Conservation (phyloP, 345 rosid species). For the Salix koriyanagi region DNA sequence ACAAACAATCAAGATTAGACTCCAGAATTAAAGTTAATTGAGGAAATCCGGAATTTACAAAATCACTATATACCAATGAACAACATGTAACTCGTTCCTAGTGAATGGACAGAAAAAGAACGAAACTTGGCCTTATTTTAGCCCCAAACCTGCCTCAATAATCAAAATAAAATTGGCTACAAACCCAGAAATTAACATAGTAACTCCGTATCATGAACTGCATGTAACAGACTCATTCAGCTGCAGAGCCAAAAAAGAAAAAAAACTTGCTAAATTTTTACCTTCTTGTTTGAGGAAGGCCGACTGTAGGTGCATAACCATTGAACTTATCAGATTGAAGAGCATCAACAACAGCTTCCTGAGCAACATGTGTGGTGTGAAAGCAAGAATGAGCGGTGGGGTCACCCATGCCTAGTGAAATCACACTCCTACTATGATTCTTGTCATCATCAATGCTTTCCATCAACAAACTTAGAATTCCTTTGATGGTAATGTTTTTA, state of each 20-base stretch:
- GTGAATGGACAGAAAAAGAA: background rate
- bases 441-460: slow-evolving; percentile 44
- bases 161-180: background rate
- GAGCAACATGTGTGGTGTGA: slow-evolving; percentile 57
- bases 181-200: background rate
- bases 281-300: slow-evolving; percentile 93
- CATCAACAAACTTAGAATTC: slow-evolving; percentile 63
- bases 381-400: slow-evolving; percentile 81
- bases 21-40: background rate
- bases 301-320: slow-evolving; percentile 89
- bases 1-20: background rate
- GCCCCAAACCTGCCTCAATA: background rate
- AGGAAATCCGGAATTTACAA: background rate
- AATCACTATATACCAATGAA: background rate
- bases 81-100: background rate
- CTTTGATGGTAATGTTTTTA: slow-evolving; percentile 67
- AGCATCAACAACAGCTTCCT: slow-evolving; percentile 59
- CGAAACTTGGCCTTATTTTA: background rate
- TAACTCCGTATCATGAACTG: background rate
- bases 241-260: background rate
- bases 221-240: background rate
- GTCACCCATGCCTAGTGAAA: slow-evolving; percentile 91
- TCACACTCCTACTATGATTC: slow-evolving; percentile 35
- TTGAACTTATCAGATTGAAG: slow-evolving; percentile 73
- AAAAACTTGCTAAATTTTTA: background rate